Evolutionary conservation across 176 grass and related monocot genomes (phyloP).

Genomic region (Tillandsia fasciculata): DNA sequence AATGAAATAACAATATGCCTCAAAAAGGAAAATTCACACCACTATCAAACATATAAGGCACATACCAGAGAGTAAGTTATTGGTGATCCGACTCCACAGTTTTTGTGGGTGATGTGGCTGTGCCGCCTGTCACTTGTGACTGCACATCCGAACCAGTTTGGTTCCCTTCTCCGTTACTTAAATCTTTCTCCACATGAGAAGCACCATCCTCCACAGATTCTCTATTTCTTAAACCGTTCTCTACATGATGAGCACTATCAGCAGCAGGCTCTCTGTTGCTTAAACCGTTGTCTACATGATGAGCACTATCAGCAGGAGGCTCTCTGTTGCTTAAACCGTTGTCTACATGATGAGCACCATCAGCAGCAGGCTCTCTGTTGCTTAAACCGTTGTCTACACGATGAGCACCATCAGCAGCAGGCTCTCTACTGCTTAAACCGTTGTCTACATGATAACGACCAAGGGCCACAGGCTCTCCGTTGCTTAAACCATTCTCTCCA

Average conservation of each 20-base stretch:
- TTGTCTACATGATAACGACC: no score
- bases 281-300: background rate
- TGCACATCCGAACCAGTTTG: constrained; percentile 3
- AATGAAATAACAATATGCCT: background rate
- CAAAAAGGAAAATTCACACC: background rate
- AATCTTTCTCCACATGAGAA: background rate
- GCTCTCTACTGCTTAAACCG: no score
- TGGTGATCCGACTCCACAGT: background rate
- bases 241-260: background rate
- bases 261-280: background rate
- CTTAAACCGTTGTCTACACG: no score
- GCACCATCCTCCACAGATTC: background rate
- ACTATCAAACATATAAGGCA: background rate
- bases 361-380: background rate
- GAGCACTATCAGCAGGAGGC: background rate
- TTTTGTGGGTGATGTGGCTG: background rate
- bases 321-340: no score
- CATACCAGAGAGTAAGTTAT: background rate
- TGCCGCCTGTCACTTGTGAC: background rate
- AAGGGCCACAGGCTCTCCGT: background rate
- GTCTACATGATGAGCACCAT: background rate
- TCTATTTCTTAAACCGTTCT: no score
- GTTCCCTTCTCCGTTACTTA: background rate
- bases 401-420: no score
- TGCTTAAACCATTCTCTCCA: background rate